Conservation (phyloP, 257 asterid species). For the Solanum sparsipilum region DNA sequence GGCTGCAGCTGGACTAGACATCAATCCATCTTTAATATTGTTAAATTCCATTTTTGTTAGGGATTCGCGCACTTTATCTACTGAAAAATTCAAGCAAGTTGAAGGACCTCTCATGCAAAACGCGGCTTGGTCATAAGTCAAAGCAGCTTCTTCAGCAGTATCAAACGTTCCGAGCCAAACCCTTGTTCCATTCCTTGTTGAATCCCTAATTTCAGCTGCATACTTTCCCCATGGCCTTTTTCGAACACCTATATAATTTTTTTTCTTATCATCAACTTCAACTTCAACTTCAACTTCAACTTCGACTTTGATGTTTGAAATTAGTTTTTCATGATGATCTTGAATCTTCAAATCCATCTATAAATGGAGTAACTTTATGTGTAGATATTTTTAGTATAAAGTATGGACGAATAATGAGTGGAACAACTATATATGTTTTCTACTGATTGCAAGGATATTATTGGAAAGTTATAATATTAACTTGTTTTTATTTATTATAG, state of each 20-base stretch:
- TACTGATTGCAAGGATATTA: neutral
- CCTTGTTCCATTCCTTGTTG: neutral
- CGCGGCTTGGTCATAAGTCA: slow-evolving; percentile 13
- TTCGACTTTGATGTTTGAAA: neutral
- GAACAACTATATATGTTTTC: neutral
- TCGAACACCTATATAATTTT: slow-evolving; percentile 3
- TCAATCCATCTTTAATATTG: neutral
- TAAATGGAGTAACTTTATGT: neutral
- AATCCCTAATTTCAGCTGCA: slow-evolving; percentile 15
- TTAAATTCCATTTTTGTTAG: neutral
- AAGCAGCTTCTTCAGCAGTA: slow-evolving; percentile 3
- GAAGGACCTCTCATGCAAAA: slow-evolving; percentile 3
- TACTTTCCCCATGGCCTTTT: slow-evolving; percentile 13
- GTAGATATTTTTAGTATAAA: neutral
- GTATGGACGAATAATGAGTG: neutral
- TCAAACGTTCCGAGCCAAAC: slow-evolving; percentile 12
- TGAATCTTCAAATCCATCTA: neutral
- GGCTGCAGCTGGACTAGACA: neutral
- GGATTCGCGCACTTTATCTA: neutral
- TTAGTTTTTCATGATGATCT: neutral
- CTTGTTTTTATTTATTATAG: neutral
- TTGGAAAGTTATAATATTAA: neutral
- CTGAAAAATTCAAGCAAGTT: neutral
- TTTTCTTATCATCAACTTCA: neutral
- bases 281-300: neutral